phyloP scores from a whole-genome alignment of 331 rosid species.

The Malus hybrid region DNA sequence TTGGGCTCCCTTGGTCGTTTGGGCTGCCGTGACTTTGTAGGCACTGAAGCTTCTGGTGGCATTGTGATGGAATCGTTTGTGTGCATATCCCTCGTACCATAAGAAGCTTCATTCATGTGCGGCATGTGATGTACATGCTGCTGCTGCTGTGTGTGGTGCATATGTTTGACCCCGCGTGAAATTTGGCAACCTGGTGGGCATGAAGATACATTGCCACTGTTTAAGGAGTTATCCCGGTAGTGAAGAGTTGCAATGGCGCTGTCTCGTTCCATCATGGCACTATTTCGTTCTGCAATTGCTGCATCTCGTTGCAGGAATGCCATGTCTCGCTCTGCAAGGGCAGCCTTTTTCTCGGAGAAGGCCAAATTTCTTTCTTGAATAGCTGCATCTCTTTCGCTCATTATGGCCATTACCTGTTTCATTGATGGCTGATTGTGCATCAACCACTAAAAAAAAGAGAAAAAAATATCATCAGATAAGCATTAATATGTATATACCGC shows the following conservation, averaged over 20 bases:
- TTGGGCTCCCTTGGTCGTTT: constrained; percentile 63
- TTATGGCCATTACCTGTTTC: constrained; percentile 83
- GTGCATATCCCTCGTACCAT: constrained; percentile 50
- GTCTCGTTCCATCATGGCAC: constrained; percentile 67
- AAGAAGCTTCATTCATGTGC: constrained; percentile 54
- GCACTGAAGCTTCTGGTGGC: constrained; percentile 36
- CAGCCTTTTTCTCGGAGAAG: constrained; percentile 76
- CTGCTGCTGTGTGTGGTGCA: constrained; percentile 72
- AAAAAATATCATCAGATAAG: not conserved
- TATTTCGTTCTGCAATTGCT: constrained; percentile 73
- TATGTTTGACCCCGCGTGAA: constrained; percentile 80
- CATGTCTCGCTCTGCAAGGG: constrained; percentile 79
- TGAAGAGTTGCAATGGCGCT: constrained; percentile 78
- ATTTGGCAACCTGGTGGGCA: constrained; percentile 95
- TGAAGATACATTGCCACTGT: constrained; percentile 46
- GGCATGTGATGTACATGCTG: constrained; percentile 49
- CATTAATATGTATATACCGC: not conserved
- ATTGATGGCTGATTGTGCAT: constrained; percentile 87
- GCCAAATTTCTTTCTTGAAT: constrained; percentile 81
- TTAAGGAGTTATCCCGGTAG: constrained; percentile 55
- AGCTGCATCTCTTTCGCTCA: constrained; percentile 86
- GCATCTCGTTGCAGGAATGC: constrained; percentile 75
- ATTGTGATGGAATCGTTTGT: constrained; percentile 41
- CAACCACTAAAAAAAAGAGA: constrained; percentile 50
- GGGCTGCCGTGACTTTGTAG: constrained; percentile 49